Evolutionary conservation across 1,284 basidiomycete species (phyloP).

Genomic region (Cutaneotrichosporon mucoides): DNA sequence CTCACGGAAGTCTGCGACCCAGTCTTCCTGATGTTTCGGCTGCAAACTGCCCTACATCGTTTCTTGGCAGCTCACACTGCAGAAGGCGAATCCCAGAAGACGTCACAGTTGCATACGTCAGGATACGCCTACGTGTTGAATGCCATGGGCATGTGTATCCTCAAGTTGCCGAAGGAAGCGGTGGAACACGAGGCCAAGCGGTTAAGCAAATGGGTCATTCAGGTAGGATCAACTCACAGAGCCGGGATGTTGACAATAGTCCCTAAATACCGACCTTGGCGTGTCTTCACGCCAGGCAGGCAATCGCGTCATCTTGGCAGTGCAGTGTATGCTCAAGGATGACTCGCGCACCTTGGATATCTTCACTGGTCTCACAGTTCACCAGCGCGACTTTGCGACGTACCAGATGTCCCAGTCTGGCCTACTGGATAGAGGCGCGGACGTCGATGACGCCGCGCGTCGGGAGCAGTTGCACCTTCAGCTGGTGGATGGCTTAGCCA

Average conservation of each 20-base stretch:
- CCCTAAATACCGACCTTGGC: slow-evolving; percentile 3
- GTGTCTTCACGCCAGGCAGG: slow-evolving; percentile 37
- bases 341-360: slow-evolving; percentile 30
- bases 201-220: slow-evolving; percentile 28
- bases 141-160: slow-evolving; percentile 39
- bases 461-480: neutral
- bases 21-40: slow-evolving; percentile 30
- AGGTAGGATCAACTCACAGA: slow-evolving; percentile 16
- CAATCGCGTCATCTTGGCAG: slow-evolving; percentile 35
- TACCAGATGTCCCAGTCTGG: slow-evolving; percentile 44
- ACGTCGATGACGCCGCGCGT: neutral
- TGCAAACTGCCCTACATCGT: slow-evolving; percentile 30
- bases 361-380: slow-evolving; percentile 27
- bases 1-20: slow-evolving; percentile 37
- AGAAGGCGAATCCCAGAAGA: neutral
- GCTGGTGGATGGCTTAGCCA: slow-evolving; percentile 2
- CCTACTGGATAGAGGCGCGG: neutral
- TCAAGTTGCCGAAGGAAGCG: slow-evolving; percentile 34
- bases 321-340: slow-evolving; percentile 37
- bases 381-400: slow-evolving; percentile 37
- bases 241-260: neutral
- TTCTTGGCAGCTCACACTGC: slow-evolving; percentile 21
- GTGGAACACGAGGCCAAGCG: slow-evolving; percentile 30
- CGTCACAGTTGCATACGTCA: slow-evolving; percentile 13
- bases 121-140: slow-evolving; percentile 38